Evolutionary conservation across 441 rosid genomes (phyloP).

Genomic region (Theobroma grandiflorum): DNA sequence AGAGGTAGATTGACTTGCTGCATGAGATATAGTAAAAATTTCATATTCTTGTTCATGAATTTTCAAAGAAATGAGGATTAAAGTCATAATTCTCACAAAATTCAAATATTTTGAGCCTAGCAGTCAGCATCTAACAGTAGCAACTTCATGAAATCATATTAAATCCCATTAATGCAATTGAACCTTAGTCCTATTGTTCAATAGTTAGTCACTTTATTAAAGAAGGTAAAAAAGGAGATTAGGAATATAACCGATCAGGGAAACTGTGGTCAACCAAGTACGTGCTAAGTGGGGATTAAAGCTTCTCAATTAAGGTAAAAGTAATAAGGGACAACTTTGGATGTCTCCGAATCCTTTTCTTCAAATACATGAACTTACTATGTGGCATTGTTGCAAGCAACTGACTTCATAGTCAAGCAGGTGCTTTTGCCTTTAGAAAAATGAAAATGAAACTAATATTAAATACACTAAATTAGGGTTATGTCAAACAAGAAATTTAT

Average conservation of each 20-base stretch:
- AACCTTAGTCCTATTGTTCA: neutral
- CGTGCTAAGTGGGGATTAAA: constrained; percentile 8
- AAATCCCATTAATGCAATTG: constrained; percentile 12
- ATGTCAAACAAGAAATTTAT: neutral
- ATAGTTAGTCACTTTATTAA: constrained; percentile 31
- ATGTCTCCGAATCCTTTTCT: neutral
- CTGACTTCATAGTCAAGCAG: neutral
- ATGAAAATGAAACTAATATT: constrained; percentile 4
- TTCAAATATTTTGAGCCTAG: neutral
- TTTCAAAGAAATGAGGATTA: constrained; percentile 32
- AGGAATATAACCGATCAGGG: constrained; percentile 10
- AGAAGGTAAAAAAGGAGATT: constrained; percentile 20
- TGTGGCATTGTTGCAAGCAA: neutral
- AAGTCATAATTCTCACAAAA: constrained; percentile 27
- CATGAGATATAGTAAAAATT: constrained; percentile 33
- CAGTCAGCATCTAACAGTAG: constrained; percentile 24
- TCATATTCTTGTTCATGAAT: constrained; percentile 38
- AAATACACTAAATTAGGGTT: constrained; percentile 21
- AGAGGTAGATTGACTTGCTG: constrained; percentile 41
- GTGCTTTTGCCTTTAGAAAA: neutral
- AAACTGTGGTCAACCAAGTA: neutral
- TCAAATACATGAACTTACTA: neutral
- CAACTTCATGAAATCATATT: neutral
- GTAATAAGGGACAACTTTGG: neutral
- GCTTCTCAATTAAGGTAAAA: constrained; percentile 5